Evolutionary conservation across 306 rosid genomes (phyloP), one percentile per base, ranked within the genome.

Genomic region (Cicer pinnatifidum): DNA sequence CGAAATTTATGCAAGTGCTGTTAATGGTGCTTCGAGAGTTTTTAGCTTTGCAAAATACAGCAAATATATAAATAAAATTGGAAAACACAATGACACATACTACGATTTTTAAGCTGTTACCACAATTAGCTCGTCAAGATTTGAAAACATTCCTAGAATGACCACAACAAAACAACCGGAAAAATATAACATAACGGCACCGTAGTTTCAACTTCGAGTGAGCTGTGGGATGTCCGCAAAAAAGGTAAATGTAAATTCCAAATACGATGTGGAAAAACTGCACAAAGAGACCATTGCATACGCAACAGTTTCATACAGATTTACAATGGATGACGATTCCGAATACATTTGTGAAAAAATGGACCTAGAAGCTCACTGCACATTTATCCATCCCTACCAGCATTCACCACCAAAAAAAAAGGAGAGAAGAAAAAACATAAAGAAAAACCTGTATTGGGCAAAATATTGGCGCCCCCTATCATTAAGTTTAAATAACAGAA

Each of bases 401-500:
- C 84, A 69, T 70, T 76, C 84, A 78, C 78, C 54, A 67, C 71
- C 39, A 39, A 20, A 7, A 52, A 69, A 12, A 5, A 64, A 0
- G 20, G 20, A 23, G 61, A 38, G 39, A 9, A 15, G 33, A 50
- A 53, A 16, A 16, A 47, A 64, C 60, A 51, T 48, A 16, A 16
- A 41, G 72, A 11, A 67, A 52, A 65, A 64, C 62, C 82, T 75
- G 70, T 53, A 73, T 38, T 76, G 80, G 87, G 86, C 91, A 78
- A 37, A 44, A 44, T 19, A 71, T 74, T 82, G 68, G 77, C 52
- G 80, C 86, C 88, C 90, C 57, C 76, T 74, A 77, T 82, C 78
- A 84, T 69, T 9, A 19, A 50, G 71, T 80, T 83, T 72, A 81
- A 51, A 62, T 66, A 71, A 80, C 79, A 72, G 10, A 77, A 59